Evolutionary conservation across 129 eudicot genomes (phyloP).

Genomic region (Smallanthus sonchifolius): DNA sequence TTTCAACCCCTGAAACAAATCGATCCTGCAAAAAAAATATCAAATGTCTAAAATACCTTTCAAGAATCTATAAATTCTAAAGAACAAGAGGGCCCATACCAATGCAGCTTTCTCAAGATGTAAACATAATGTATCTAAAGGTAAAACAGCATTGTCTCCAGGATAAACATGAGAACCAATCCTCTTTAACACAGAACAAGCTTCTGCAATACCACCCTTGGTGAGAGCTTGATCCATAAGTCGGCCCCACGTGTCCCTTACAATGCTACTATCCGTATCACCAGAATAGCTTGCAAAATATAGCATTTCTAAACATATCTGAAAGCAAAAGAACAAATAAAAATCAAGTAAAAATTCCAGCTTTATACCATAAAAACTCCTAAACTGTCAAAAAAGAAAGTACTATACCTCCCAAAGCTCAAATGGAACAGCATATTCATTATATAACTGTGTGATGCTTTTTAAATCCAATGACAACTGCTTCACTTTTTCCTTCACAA

Average conservation of each 20-base stretch:
- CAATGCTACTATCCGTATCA: slow-evolving; percentile 87
- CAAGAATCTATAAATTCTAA: not conserved
- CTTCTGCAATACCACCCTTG: slow-evolving; percentile 91
- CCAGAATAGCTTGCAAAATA: slow-evolving; percentile 94
- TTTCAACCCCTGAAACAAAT: slow-evolving; percentile 59
- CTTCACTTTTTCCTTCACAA: slow-evolving; percentile 57
- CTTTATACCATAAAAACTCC: not conserved
- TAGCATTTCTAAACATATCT: slow-evolving; percentile 94
- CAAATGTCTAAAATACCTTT: not conserved
- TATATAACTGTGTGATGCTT: slow-evolving; percentile 87
- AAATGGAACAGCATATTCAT: slow-evolving; percentile 96
- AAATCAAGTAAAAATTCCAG: not conserved
- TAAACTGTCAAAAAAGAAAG: not conserved
- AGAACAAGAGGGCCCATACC: slow-evolving; percentile 33
- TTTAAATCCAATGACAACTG: slow-evolving; percentile 81
- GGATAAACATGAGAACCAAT: slow-evolving; percentile 86
- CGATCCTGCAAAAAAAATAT: slow-evolving; percentile 54
- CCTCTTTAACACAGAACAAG: slow-evolving; percentile 87
- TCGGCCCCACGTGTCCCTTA: slow-evolving; percentile 91
- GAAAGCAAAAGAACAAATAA: slow-evolving; percentile 15
- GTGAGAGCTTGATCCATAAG: slow-evolving; percentile 94
- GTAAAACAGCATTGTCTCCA: slow-evolving; percentile 81
- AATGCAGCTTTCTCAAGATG: slow-evolving; percentile 95
- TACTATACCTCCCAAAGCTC: slow-evolving; percentile 94
- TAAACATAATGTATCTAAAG: slow-evolving; percentile 85